A percentile compares a stretch with the other conserved stretches of the same genome.
Evolutionary conservation across 164 flowering plant species (phyloP).

Genomic region (Stephania cephalantha): DNA sequence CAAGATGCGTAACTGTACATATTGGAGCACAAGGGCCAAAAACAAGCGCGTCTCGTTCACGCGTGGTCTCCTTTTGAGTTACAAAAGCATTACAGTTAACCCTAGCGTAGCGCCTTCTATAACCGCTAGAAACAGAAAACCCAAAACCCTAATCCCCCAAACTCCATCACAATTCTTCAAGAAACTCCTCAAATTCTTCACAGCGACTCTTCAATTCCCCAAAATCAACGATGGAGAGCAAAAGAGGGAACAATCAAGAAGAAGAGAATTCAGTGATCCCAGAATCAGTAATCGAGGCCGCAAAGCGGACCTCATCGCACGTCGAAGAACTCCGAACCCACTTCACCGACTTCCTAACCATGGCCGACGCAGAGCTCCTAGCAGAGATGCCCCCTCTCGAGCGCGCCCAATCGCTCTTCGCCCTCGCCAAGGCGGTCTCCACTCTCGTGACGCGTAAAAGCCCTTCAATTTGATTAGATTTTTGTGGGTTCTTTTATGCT

Average conservation of each 20-base stretch:
- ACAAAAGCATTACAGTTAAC: too few species aligned
- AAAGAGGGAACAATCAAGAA: conserved; percentile 7
- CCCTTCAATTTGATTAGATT: not conserved
- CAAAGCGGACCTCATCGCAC: conserved; percentile 34
- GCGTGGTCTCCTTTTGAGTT: too few species aligned
- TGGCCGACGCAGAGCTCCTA: conserved; percentile 47
- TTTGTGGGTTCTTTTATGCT: not conserved
- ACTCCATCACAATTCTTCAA: not conserved
- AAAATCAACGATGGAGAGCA: not conserved
- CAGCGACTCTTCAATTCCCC: not conserved
- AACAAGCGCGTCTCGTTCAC: too few species aligned
- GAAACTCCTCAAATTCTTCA: not conserved
- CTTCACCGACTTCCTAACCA: conserved; percentile 40
- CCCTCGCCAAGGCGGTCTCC: conserved; percentile 55
- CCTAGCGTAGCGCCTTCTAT: not conserved
- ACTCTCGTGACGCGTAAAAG: conserved; percentile 20
- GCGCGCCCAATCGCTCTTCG: conserved; percentile 57
- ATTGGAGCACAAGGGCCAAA: too few species aligned
- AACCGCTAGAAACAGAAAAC: not conserved
- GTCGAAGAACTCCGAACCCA: conserved; percentile 40
- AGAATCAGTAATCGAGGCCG: conserved; percentile 51
- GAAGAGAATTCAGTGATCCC: conserved; percentile 39
- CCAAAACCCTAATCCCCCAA: not conserved
- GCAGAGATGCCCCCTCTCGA: conserved; percentile 57
- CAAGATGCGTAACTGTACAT: too few species aligned